Base-by-base conservation (phyloP, 208 protist species). In the Kentomonas sorsogonicus region DNA sequence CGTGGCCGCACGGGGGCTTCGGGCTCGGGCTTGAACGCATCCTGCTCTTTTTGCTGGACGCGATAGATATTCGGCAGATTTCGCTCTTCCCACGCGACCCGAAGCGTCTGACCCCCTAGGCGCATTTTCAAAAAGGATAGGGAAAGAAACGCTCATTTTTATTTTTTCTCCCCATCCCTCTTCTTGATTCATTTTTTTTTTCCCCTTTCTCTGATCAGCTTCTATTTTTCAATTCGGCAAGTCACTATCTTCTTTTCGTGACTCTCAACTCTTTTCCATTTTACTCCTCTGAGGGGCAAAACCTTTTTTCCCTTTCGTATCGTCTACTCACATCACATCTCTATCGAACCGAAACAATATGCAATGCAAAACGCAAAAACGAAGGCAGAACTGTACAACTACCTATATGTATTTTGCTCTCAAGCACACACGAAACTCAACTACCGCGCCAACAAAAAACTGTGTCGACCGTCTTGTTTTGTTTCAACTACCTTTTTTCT, bases 41-140 rank as follows among this genome's bases (percentile, higher is more conserved):
- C 15, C 89, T 94, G 2, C 95, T 98, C 71, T 93, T 99, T 40
- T 98, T 97, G 50, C 56, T 99, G 2, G 97, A 91, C 5, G 69
- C 99, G 16, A 41, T 64, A 30, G 99, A 99, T 72, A 97, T 99
- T 63, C 87, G 98, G 6, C 90, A 97, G 62, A n/a, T n/a, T n/a
- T n/a, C 96, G n/a, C 60, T 99, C 29, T 99, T 99, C 82, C 98
- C 98, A 29, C 83, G 98, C 33, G 98, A 99, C 70, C 98, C 98
- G 41, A 83, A 86, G 13, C 89, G 98, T 16, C 39, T 98, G 26
- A 75, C 73, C 0, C 98, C 98, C 31, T 99, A 88, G 66, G 6
- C 11, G 25, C 6, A 15, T 38, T 15, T 15, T 15, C 33, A 38
- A 38, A 5, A 38, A 38, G 7, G 11, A 38, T 11, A 38, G 11